These are phyloP conservation scores for Neurospora hispaniola DNA, from an alignment of 495 filamentous ascomycete species.

Conservation along the genomic window DNA sequence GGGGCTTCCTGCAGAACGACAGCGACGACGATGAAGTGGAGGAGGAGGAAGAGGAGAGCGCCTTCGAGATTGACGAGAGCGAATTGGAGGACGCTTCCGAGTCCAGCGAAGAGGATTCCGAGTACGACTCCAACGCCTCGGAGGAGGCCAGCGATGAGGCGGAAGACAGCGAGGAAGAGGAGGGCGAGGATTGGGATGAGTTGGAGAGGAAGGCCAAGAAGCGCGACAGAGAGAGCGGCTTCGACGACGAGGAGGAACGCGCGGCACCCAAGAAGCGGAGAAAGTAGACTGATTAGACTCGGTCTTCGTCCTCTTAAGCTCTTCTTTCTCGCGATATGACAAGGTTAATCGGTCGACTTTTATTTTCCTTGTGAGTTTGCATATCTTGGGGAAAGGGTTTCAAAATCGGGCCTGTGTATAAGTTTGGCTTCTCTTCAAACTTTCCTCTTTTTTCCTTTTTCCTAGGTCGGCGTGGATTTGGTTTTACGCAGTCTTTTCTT, in stretches of 20 bases:
- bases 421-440: neutral
- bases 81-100: constrained; percentile 72
- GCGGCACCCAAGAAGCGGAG: constrained; percentile 26
- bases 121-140: constrained; percentile 85
- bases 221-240: constrained; percentile 64
- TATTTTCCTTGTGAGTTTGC: neutral
- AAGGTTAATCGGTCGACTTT: neutral
- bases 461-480: neutral
- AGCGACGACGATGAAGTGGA: constrained; percentile 77
- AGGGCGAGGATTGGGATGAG: constrained; percentile 88
- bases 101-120: constrained; percentile 76
- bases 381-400: neutral
- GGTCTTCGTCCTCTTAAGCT: neutral
- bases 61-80: constrained; percentile 79
- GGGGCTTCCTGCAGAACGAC: constrained; percentile 83
- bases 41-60: constrained; percentile 74
- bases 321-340: neutral
- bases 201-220: constrained; percentile 82
- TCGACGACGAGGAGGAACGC: constrained; percentile 54
- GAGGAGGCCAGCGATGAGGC: constrained; percentile 61
- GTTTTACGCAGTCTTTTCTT: neutral
- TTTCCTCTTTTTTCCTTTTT: neutral
- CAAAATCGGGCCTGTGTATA: neutral
- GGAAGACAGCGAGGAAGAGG: constrained; percentile 58
- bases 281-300: constrained; percentile 12